phyloP scores from a whole-genome alignment of 2,329 filamentous ascomycete genomes.

The Aureobasidium zeae region DNA sequence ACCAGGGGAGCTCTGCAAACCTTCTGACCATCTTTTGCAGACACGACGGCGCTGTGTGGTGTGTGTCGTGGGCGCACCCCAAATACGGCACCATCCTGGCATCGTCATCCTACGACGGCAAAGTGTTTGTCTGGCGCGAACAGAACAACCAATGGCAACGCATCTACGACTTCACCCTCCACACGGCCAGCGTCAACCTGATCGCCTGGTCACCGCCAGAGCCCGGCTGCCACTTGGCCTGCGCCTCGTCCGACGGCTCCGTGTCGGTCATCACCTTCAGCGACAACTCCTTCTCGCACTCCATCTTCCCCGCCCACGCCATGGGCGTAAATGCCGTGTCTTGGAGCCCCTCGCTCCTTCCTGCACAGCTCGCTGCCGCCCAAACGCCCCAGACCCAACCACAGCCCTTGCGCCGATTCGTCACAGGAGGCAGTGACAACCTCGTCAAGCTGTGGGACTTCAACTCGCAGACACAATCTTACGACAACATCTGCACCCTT shows the following conservation, averaged over 20 bases:
- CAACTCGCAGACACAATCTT: slow-evolving; percentile 40
- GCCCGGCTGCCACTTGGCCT: slow-evolving; percentile 86
- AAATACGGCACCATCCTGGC: slow-evolving; percentile 98
- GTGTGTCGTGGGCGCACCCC: slow-evolving; percentile 93
- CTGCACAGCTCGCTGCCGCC: slow-evolving; percentile 71
- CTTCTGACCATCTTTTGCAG: slow-evolving; percentile 37
- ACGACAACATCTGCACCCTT: slow-evolving; percentile 49
- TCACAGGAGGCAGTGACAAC: slow-evolving; percentile 92
- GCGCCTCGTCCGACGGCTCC: slow-evolving; percentile 86
- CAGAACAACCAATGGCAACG: slow-evolving; percentile 54
- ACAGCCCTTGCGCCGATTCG: slow-evolving; percentile 63
- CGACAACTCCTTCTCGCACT: slow-evolving; percentile 85
- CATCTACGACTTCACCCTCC: slow-evolving; percentile 85
- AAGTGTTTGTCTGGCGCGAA: slow-evolving; percentile 98
- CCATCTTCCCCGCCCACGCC: slow-evolving; percentile 83
- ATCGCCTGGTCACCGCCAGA: slow-evolving; percentile 97
- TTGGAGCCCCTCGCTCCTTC: slow-evolving; percentile 80
- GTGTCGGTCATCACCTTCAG: slow-evolving; percentile 95
- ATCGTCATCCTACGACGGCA: slow-evolving; percentile 91
- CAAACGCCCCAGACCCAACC: slow-evolving; percentile 43
- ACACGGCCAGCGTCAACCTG: slow-evolving; percentile 94
- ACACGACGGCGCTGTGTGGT: slow-evolving; percentile 97
- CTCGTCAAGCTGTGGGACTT: slow-evolving; percentile 87
- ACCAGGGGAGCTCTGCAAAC: neutral
- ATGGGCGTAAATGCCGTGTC: slow-evolving; percentile 92